A percentile compares a stretch with the other conserved stretches of the same genome.
phyloP scores from a whole-genome alignment of 345 rosid species.

The Syzygium oleosum region DNA sequence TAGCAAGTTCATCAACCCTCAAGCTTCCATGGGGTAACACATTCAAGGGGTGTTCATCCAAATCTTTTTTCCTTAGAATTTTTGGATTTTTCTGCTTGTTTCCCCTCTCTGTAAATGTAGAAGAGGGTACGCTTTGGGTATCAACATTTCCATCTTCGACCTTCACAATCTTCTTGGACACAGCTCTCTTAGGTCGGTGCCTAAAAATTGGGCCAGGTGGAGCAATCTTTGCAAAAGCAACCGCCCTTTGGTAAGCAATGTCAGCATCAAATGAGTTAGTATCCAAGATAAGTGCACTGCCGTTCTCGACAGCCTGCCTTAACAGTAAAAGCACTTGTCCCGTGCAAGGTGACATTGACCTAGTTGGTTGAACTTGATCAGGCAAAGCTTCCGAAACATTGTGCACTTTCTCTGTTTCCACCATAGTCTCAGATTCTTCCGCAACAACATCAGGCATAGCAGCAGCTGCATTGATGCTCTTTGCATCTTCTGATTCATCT shows the following conservation, averaged over 20 bases:
- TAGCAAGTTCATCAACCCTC: constrained; percentile 80
- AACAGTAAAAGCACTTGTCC: constrained; percentile 36
- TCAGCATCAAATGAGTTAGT: constrained; percentile 50
- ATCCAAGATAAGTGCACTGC: constrained; percentile 53
- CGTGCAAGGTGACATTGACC: constrained; percentile 8
- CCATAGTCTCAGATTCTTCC: not conserved
- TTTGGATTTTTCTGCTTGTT: constrained; percentile 15
- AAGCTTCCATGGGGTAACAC: constrained; percentile 49
- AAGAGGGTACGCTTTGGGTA: not conserved
- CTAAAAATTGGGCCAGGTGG: constrained; percentile 53
- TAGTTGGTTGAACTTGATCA: constrained; percentile 8
- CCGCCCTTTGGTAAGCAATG: constrained; percentile 37
- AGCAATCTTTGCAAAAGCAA: constrained; percentile 50
- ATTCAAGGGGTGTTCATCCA: constrained; percentile 18
- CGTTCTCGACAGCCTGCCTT: constrained; percentile 68
- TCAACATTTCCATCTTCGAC: constrained; percentile 6
- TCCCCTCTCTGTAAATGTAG: constrained; percentile 2
- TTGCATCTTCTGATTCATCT: constrained; percentile 14
- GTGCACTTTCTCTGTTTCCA: not conserved
- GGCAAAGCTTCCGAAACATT: constrained; percentile 16
- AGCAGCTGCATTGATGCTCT: constrained; percentile 3
- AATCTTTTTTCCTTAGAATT: constrained; percentile 7
- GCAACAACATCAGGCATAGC: not conserved
- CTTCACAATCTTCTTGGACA: constrained; percentile 22
- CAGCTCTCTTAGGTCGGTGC: constrained; percentile 24